Base-by-base conservation (phyloP, 2,329 filamentous ascomycete genomes). In the Hymenoscyphus albidus region DNA sequence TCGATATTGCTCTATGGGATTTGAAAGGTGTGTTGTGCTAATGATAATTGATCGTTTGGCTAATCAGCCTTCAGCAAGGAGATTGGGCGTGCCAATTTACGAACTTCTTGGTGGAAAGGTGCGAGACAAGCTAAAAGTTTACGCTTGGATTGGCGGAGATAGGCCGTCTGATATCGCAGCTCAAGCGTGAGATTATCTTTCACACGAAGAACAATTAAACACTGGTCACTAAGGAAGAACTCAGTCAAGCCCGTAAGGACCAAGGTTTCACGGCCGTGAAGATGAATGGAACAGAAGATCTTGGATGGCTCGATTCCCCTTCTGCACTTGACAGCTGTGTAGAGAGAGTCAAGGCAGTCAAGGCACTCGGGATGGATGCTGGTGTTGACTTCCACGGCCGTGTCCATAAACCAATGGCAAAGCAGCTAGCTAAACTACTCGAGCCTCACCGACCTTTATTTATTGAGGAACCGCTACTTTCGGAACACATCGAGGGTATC, bases 351-450 rank as follows among this genome's bases (percentile, higher is more conserved):
- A 86, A 88, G 69, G 80, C 83, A 0, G 90, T 93, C 10, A 91
- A 89, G 73, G 80, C 81, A 0, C 77, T 91, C 0, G 89, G 89
- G 1, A 82, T 93, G 69, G 89, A 93, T 64, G 89, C 83, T 0
- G 91, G 87, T 1, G 81, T 93, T 32, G 91, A 93, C 71, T 93
- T 93, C 75, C 91, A 93, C 73, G 91, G 90, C 2, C 84, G 89
- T 9, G 79, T 92, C 0, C 90, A 93, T 76, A 89, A 88, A 67
- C 88, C 89, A n/a, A 93, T 93, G 89, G 90, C 89, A 0, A 91
- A 90, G 70, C 90, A 93, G 70, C 81, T 93, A 2, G 88, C 88
- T 1, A 83, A 83, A 64, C 80, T 83, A 0, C 80, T 93, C 0
- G 88, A 89, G 67, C 88, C 88, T 0, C 82, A 90, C 68, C 80